A percentile compares a stretch with the other conserved stretches of the same genome.
Evolutionary conservation across 2,329 filamentous ascomycete genomes (phyloP).

Genomic region (Blastomyces parvus): DNA sequence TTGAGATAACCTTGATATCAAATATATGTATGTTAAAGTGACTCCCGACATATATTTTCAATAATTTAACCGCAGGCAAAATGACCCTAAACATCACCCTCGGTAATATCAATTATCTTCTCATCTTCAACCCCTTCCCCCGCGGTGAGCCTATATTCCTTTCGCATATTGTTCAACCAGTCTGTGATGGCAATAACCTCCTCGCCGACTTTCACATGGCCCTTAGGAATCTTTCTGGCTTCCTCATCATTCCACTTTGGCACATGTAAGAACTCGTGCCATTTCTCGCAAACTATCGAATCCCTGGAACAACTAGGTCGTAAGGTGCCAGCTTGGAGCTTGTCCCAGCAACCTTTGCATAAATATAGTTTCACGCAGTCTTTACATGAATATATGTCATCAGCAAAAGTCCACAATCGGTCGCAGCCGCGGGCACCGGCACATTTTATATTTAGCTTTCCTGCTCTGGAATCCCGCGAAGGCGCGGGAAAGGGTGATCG

Average conservation of each 20-base stretch:
- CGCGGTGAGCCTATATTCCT: constrained; percentile 14
- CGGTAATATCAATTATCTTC: not conserved
- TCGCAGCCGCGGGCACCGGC: constrained; percentile 13
- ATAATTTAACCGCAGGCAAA: not conserved
- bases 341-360: constrained; percentile 17
- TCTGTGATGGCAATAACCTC: constrained; percentile 18
- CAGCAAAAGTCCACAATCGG: constrained; percentile 18
- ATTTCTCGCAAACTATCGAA: constrained; percentile 19
- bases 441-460: not conserved
- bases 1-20: too few species aligned
- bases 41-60: not conserved
- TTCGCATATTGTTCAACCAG: constrained; percentile 19
- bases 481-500: not conserved
- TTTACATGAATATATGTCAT: constrained; percentile 23
- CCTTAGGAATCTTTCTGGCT: constrained; percentile 15
- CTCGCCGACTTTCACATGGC: constrained; percentile 19
- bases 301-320: not conserved
- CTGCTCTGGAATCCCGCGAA: not conserved
- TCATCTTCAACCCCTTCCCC: not conserved
- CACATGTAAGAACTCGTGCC: constrained; percentile 21
- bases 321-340: constrained; percentile 20
- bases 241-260: constrained; percentile 18
- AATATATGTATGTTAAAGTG: too few species aligned
- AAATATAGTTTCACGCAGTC: constrained; percentile 23
- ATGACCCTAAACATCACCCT: not conserved